Evolutionary conservation across 805 yeast genomes (phyloP).

Genomic region (Starmerella etchellsii): DNA sequence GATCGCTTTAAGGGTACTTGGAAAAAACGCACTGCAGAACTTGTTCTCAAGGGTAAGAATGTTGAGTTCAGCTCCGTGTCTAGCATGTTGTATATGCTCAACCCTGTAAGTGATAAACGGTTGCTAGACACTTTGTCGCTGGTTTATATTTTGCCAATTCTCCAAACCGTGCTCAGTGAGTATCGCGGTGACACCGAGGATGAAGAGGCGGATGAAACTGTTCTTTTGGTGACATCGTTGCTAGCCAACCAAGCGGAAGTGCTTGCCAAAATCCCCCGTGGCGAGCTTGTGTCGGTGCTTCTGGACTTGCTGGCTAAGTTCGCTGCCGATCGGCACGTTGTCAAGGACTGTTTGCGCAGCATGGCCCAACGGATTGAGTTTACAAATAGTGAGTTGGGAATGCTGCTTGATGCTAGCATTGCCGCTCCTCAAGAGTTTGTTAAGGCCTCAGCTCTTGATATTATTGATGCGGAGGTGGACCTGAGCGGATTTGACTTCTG

Average conservation of each 20-base stretch:
- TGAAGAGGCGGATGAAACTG: constrained; percentile 66
- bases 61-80: constrained; percentile 40
- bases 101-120: constrained; percentile 58
- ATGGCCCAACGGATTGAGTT: constrained; percentile 61
- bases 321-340: constrained; percentile 65
- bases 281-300: constrained; percentile 46
- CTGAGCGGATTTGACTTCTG: constrained; percentile 36
- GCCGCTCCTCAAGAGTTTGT: constrained; percentile 58
- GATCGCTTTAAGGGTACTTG: constrained; percentile 35
- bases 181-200: constrained; percentile 11
- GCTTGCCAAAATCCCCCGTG: constrained; percentile 54
- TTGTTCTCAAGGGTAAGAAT: constrained; percentile 37
- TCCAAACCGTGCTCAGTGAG: constrained; percentile 44
- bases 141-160: constrained; percentile 62
- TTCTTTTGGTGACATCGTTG: constrained; percentile 61
- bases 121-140: constrained; percentile 57
- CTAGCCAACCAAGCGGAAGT: constrained; percentile 36
- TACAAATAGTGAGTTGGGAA: constrained; percentile 43
- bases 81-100: constrained; percentile 61
- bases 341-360: constrained; percentile 71
- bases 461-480: constrained; percentile 65
- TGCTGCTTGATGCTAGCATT: constrained; percentile 37
- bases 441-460: constrained; percentile 67
- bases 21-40: constrained; percentile 52
- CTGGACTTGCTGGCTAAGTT: constrained; percentile 49